Percentiles rank a stretch among this genome's conserved stretches.
These are phyloP conservation scores for Theobroma cacao DNA, from an alignment of 345 rosid genomes.

Conservation along the genomic window DNA sequence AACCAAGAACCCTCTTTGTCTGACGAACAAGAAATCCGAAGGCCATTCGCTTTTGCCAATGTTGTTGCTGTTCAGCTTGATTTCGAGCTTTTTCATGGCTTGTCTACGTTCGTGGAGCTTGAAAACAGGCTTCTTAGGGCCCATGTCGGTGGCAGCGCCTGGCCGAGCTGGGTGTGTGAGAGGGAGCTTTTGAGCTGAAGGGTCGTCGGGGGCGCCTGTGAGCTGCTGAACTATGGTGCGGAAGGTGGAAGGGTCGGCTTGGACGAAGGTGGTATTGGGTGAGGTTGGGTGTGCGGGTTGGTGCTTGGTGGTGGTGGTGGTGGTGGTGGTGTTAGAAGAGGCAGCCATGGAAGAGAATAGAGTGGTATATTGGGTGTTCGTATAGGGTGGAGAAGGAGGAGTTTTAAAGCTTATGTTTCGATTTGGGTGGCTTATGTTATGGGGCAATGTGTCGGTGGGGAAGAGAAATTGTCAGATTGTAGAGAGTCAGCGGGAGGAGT, in stretches of 20 bases:
- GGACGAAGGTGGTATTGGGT: slow-evolving; percentile 81
- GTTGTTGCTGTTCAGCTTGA: slow-evolving; percentile 47
- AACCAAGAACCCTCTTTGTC: slow-evolving; percentile 41
- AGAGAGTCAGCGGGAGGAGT: background rate
- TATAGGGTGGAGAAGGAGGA: background rate
- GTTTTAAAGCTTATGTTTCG: background rate
- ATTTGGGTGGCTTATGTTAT: background rate
- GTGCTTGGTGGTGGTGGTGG: slow-evolving; percentile 22
- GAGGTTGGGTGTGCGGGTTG: slow-evolving; percentile 39
- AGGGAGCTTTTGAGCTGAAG: slow-evolving; percentile 50
- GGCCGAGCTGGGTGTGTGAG: slow-evolving; percentile 31
- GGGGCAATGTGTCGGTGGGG: background rate
- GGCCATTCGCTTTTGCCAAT: slow-evolving; percentile 11
- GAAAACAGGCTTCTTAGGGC: slow-evolving; percentile 51
- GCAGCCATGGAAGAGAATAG: background rate
- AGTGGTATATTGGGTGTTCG: background rate
- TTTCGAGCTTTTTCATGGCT: slow-evolving; percentile 59
- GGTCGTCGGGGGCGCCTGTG: slow-evolving; percentile 67
- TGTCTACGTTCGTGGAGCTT: slow-evolving; percentile 88
- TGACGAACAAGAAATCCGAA: slow-evolving; percentile 7
- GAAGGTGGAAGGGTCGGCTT: slow-evolving; percentile 83
- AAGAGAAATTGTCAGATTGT: background rate
- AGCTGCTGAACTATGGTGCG: slow-evolving; percentile 84
- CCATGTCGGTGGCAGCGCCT: background rate
- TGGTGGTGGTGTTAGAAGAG: background rate